phyloP scores from a whole-genome alignment of 169 alveolate genomes.

The Perkinsus olseni region DNA sequence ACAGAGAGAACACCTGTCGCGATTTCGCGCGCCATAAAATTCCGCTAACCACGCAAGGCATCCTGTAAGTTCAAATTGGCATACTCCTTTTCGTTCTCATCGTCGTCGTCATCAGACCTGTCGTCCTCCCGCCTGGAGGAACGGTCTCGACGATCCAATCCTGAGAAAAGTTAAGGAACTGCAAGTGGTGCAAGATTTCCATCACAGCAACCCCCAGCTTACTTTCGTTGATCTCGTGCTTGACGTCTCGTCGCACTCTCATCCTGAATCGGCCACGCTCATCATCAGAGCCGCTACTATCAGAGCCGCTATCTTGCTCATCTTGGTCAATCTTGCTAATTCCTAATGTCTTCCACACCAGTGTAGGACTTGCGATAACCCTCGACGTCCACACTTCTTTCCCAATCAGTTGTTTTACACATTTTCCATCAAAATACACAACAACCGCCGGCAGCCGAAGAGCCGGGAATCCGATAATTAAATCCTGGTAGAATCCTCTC shows the following conservation, averaged over 20 bases:
- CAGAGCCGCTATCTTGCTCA: background rate
- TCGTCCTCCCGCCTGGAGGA: background rate
- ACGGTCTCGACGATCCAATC: background rate
- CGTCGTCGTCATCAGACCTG: background rate
- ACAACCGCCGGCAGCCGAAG: background rate
- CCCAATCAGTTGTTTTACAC: background rate
- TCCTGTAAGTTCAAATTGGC: background rate
- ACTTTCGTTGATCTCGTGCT: background rate
- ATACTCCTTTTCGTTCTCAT: background rate
- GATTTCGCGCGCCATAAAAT: background rate
- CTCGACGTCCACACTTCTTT: background rate
- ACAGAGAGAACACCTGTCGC: background rate
- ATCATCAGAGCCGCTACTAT: background rate
- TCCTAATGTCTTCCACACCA: background rate
- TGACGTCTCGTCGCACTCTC: background rate
- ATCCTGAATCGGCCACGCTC: background rate
- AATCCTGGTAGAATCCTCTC: background rate
- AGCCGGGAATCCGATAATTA: background rate
- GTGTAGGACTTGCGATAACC: background rate
- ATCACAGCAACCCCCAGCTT: background rate
- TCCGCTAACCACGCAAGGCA: background rate
- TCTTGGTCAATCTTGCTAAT: background rate
- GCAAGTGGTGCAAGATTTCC: background rate
- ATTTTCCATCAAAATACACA: background rate
- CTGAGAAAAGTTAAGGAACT: background rate